phyloP scores from a whole-genome alignment of 768 basidiomycete genomes.

The Amanita rubescens region DNA sequence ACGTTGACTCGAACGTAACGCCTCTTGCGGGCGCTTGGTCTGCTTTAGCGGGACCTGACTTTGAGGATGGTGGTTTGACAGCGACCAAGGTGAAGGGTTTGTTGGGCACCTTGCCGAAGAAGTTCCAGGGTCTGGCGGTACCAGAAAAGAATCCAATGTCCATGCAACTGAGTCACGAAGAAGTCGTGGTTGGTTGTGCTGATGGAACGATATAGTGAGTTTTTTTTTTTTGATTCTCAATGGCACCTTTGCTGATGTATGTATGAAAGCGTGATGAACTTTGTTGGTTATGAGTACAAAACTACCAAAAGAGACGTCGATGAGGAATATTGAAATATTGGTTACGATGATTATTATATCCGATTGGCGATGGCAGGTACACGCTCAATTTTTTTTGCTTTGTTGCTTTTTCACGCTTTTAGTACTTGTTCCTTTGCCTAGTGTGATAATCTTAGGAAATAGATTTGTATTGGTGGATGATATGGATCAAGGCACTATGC shows the following conservation, averaged over 20 bases:
- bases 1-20: conserved; percentile 60
- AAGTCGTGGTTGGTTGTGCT: conserved; percentile 86
- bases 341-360: background rate
- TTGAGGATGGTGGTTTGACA: conserved; percentile 14
- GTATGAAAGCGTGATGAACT: conserved; percentile 26
- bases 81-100: conserved; percentile 47
- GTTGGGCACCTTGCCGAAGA: conserved; percentile 51
- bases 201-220: conserved; percentile 89
- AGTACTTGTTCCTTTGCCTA: too few relatives aligned
- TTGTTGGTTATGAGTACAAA: conserved; percentile 29
- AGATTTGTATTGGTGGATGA: too few relatives aligned
- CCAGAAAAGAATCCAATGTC: conserved; percentile 95
- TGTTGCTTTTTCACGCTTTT: too few relatives aligned
- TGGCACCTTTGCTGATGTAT: background rate
- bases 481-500: too few relatives aligned
- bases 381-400: background rate
- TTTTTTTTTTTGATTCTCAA: background rate
- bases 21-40: conserved; percentile 72
- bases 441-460: too few relatives aligned
- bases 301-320: background rate
- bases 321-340: background rate
- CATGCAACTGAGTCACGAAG: conserved; percentile 86
- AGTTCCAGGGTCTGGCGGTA: conserved; percentile 72
- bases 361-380: background rate
- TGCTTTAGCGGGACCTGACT: conserved; percentile 38